Conservation (phyloP, 495 filamentous ascomycete species). For the Pyronema omphalodes region DNA sequence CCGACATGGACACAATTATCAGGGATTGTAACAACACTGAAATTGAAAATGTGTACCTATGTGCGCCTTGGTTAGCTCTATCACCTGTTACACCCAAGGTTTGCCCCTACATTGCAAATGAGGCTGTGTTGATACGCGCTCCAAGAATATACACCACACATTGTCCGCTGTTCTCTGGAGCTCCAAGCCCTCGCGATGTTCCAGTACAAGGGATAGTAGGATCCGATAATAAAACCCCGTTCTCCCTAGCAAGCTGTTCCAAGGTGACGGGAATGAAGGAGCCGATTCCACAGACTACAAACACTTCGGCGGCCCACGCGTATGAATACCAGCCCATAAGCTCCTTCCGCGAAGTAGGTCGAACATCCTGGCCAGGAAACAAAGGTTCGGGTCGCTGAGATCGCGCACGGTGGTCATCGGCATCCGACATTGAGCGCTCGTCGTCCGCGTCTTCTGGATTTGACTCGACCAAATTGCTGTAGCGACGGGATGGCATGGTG, state of each 20-base stretch:
- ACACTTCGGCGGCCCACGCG: conserved; percentile 93
- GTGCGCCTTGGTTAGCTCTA: not conserved
- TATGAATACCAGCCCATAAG: conserved; percentile 90
- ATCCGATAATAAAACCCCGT: conserved; percentile 65
- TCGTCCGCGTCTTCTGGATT: conserved; percentile 38
- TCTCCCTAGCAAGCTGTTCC: conserved; percentile 80
- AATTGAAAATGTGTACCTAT: conserved; percentile 70
- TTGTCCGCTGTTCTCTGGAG: conserved; percentile 34
- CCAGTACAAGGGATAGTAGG: conserved; percentile 48
- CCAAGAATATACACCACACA: conserved; percentile 74
- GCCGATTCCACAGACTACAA: conserved; percentile 81
- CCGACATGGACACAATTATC: conserved; percentile 86
- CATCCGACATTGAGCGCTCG: conserved; percentile 36
- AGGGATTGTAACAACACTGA: conserved; percentile 78
- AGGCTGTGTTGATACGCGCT: conserved; percentile 79
- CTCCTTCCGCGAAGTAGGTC: conserved; percentile 72
- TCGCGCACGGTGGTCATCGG: conserved; percentile 18
- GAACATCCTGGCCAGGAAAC: conserved; percentile 72
- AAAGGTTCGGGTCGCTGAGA: conserved; percentile 19
- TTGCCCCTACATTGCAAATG: conserved; percentile 56
- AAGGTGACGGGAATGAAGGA: conserved; percentile 95
- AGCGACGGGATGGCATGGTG: conserved; percentile 1
- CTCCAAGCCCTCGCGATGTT: conserved; percentile 7
- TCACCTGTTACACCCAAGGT: not conserved
- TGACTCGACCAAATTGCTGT: not conserved